Percentiles rank a stretch among this genome's conserved stretches.
Evolutionary conservation across 1,284 basidiomycete genomes (phyloP).

Genomic region (Naganishia albida): DNA sequence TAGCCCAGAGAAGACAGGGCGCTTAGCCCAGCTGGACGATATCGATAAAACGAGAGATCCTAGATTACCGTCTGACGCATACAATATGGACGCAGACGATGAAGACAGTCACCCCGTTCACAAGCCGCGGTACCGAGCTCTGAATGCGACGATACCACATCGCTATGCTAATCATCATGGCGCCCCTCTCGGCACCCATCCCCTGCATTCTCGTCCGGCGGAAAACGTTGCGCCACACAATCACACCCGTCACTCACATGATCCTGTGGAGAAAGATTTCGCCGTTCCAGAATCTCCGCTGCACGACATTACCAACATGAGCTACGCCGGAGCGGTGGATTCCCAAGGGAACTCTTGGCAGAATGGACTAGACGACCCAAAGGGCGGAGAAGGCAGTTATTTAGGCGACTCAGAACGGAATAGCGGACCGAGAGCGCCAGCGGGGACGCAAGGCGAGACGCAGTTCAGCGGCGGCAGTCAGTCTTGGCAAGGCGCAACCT

Average conservation of each 20-base stretch:
- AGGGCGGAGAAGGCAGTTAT: neutral
- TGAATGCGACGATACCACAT: too few species aligned
- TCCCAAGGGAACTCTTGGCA: slow-evolving; percentile 6
- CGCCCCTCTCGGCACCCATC: neutral
- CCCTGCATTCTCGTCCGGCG: neutral
- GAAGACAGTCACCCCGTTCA: slow-evolving; percentile 5
- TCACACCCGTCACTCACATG: neutral
- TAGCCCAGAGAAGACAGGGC: neutral
- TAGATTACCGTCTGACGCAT: neutral
- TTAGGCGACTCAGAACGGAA: neutral
- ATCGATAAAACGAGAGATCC: neutral
- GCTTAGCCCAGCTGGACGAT: neutral
- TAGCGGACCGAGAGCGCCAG: neutral
- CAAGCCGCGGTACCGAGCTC: too few species aligned
- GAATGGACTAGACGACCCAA: neutral
- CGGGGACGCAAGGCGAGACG: neutral
- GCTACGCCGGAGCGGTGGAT: slow-evolving; percentile 16
- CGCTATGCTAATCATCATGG: too few species aligned
- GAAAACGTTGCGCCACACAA: neutral
- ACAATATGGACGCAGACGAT: slow-evolving; percentile 11
- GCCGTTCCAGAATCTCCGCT: neutral
- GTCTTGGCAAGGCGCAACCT: slow-evolving; percentile 4
- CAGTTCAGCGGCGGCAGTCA: slow-evolving; percentile 9
- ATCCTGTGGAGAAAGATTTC: neutral
- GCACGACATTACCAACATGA: slow-evolving; percentile 15